Evolutionary conservation across 2,329 filamentous ascomycete genomes (phyloP).

Genomic region (Colletotrichum incanum): DNA sequence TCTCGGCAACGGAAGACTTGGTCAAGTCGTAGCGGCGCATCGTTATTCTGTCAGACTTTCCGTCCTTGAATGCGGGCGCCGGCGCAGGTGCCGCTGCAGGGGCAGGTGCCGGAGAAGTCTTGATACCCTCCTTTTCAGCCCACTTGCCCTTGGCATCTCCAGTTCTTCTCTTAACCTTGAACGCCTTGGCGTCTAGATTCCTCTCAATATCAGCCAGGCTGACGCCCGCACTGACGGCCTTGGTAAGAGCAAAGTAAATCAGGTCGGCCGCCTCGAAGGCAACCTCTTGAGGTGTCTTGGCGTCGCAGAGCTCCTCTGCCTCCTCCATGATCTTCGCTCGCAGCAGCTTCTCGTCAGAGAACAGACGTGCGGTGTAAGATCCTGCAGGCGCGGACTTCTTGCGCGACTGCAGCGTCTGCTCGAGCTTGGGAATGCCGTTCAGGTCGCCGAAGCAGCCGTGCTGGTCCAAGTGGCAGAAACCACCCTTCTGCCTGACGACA

Average conservation of each 20-base stretch:
- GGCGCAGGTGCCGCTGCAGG: constrained; percentile 47
- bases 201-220: constrained; percentile 90
- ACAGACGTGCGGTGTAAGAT: constrained; percentile 94
- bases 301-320: constrained; percentile 93
- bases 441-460: constrained; percentile 93
- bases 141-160: constrained; percentile 96
- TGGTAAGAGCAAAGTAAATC: constrained; percentile 95
- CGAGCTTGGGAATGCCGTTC: constrained; percentile 84
- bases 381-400: constrained; percentile 87
- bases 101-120: constrained; percentile 51
- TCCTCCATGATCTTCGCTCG: constrained; percentile 99
- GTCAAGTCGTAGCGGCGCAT: constrained; percentile 86
- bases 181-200: constrained; percentile 93
- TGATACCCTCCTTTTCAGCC: constrained; percentile 85
- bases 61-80: constrained; percentile 59
- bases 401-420: constrained; percentile 87
- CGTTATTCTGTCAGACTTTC: constrained; percentile 71
- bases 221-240: constrained; percentile 88
- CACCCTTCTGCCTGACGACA: constrained; percentile 89
- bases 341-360: constrained; percentile 90
- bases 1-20: constrained; percentile 73
- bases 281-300: constrained; percentile 84
- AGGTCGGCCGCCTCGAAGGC: constrained; percentile 96
- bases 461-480: constrained; percentile 95
- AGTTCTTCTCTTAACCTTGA: constrained; percentile 93